Evolutionary conservation across 2,329 filamentous ascomycete genomes (phyloP), one percentile per base, ranked within the genome.

Genomic region (Penicillium griseofulvum): DNA sequence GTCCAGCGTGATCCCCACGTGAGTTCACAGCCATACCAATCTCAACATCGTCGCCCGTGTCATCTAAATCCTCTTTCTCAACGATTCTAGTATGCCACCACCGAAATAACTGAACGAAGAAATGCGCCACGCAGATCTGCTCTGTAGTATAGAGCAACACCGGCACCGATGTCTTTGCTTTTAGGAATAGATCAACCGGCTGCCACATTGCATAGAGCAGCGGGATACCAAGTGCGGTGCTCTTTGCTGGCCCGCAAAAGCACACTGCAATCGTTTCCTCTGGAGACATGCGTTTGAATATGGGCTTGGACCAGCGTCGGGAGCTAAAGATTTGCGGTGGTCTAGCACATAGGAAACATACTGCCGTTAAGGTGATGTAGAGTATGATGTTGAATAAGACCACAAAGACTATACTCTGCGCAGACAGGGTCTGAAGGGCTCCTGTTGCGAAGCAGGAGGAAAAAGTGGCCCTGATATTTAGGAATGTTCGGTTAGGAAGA

Each of bases 211-310:
- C 83, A 31, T 83, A 83, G 48, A 84, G 80, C 28, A 90, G 68
- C 0, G 87, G 87, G 8, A 90, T 87, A 0, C 87, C 87, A 54
- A 90, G 77, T 3, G 83, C 85, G 1, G 87, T 86, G 3, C 87
- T 89, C 71, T 91, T 91, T 14, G 87, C 87, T 0, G 87, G 86
- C 26, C 84, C 86, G 64, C 87, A 89, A 70, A 90, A 90, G 62
- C 87, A 89, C 14, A 89, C 83, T 0, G 88, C 86, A 47, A 90
- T 82, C 0, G 87, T 82, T 63, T 89, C 84, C 55, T 82, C 80
- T 36, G 80, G 81, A 0, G 80, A 73, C 68, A 88, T 58, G 26
- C 57, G 61, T 34, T 58, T 61, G 37, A 75, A 68, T 3, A 73
- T 44, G n/a, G 56, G 45, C 14, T 58, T 50, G 2, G 54, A 60